Evolutionary conservation across 2,329 filamentous ascomycete genomes (phyloP).

Genomic region (Helminthosporium solani): DNA sequence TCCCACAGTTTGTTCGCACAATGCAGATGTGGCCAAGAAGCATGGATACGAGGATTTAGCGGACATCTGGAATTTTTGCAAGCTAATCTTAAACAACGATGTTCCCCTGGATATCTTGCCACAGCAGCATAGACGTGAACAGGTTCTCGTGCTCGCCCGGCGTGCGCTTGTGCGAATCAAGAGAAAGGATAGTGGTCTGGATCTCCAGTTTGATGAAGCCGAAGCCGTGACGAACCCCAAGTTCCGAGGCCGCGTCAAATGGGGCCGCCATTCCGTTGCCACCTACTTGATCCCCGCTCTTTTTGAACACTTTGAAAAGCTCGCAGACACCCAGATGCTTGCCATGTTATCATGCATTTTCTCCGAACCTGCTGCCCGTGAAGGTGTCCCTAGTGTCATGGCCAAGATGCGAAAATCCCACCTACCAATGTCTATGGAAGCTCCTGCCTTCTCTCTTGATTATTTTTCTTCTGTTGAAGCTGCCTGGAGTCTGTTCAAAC

Average conservation of each 20-base stretch:
- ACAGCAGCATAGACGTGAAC: constrained; percentile 56
- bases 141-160: constrained; percentile 68
- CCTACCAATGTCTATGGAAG: constrained; percentile 45
- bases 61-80: constrained; percentile 80
- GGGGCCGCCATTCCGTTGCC: constrained; percentile 60
- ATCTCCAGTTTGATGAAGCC: constrained; percentile 50
- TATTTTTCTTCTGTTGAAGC: constrained; percentile 48
- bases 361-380: constrained; percentile 48
- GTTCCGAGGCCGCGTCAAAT: constrained; percentile 51
- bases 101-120: constrained; percentile 68
- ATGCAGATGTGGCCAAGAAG: constrained; percentile 73
- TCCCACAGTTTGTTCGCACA: constrained; percentile 78
- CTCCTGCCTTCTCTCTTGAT: constrained; percentile 50
- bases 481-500: constrained; percentile 47
- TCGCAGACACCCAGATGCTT: constrained; percentile 65
- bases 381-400: constrained; percentile 43
- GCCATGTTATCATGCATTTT: constrained; percentile 65
- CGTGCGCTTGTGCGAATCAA: constrained; percentile 57
- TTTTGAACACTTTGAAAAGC: constrained; percentile 60
- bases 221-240: constrained; percentile 42
- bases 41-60: constrained; percentile 71
- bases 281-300: constrained; percentile 59
- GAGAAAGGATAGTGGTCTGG: constrained; percentile 51
- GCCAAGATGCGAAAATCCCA: constrained; percentile 38
- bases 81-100: constrained; percentile 73